Evolutionary conservation across 345 rosid species (phyloP).

Genomic region (Laguncularia racemosa): DNA sequence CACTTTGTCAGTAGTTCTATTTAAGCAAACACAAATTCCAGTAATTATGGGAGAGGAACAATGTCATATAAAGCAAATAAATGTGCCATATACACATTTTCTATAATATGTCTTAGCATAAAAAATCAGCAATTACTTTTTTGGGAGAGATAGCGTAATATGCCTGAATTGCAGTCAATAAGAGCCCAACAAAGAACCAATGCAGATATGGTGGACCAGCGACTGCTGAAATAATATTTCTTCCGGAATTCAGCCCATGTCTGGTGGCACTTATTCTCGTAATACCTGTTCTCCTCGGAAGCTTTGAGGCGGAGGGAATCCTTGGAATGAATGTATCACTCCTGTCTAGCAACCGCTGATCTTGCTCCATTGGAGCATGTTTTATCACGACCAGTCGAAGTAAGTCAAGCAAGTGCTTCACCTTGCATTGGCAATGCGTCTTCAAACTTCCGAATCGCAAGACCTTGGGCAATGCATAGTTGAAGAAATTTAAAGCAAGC

Average conservation of each 20-base stretch:
- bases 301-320: conserved; percentile 35
- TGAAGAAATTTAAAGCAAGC: too few relatives aligned
- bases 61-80: too few relatives aligned
- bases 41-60: too few relatives aligned
- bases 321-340: not conserved
- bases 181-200: not conserved
- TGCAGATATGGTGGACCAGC: not conserved
- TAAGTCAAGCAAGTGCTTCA: conserved; percentile 41
- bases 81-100: too few relatives aligned
- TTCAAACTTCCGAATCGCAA: too few relatives aligned
- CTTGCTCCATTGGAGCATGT: not conserved
- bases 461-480: too few relatives aligned
- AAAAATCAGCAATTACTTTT: too few relatives aligned
- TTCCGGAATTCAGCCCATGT: not conserved
- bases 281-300: conserved; percentile 36
- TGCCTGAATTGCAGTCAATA: not conserved
- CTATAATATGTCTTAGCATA: too few relatives aligned
- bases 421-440: conserved; percentile 5
- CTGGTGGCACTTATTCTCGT: not conserved
- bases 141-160: not conserved
- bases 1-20: too few relatives aligned
- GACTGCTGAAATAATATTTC: not conserved
- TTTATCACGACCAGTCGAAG: conserved; percentile 24
- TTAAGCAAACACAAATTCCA: too few relatives aligned
- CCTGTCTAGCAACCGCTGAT: too few relatives aligned